Evolutionary conservation across 2,329 filamentous ascomycete genomes (phyloP), one percentile per base, ranked within the genome.

Genomic region (Fusarium floridanum): DNA sequence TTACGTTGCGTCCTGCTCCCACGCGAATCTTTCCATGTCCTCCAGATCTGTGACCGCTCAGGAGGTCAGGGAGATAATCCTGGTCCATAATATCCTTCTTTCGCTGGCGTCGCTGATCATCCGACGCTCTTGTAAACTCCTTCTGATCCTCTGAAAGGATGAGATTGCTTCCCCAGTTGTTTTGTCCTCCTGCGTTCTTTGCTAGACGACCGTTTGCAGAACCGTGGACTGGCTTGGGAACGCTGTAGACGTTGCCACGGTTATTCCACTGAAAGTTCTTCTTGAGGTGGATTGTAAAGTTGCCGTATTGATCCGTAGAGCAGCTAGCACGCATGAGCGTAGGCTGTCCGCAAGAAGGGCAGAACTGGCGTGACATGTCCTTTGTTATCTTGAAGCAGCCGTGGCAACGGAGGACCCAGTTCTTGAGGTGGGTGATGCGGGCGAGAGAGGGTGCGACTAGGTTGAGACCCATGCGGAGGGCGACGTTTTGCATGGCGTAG

Each of bases 401-500:
- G 85, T 99, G 96, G 87, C 97, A 99, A 50, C 97, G 92, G 66
- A 98, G 89, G 5, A 98, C 91, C 88, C 94, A 97, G 14, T 94
- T 96, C 82, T 95, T 96, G 74, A 98, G 89, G 69, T 93, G 91
- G 41, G 91, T 93, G 81, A 99, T 95, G 78, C 95, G 91, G 72
- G 94, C 89, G 70, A 98, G 87, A 17, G 91, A 89, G 0, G 94
- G 90, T 0, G 95, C 95, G 68, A 98, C 89, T 12, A 98, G 90
- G 81, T 97, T 94, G 63, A 99, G 90, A 85, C 98, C 98, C 87
- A 98, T 97, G 77, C 97, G 94, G 6, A 99, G 89, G 2, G 97
- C 90, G 9, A 98, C 95, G 82, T 98, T 98, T 85, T 98, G 96
- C 94, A 99, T 97, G 65, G 97, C 96, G 84, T 94, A 98, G 86